Evolutionary conservation across 2,329 filamentous ascomycete genomes (phyloP).

Genomic region (Cercospora janseana): DNA sequence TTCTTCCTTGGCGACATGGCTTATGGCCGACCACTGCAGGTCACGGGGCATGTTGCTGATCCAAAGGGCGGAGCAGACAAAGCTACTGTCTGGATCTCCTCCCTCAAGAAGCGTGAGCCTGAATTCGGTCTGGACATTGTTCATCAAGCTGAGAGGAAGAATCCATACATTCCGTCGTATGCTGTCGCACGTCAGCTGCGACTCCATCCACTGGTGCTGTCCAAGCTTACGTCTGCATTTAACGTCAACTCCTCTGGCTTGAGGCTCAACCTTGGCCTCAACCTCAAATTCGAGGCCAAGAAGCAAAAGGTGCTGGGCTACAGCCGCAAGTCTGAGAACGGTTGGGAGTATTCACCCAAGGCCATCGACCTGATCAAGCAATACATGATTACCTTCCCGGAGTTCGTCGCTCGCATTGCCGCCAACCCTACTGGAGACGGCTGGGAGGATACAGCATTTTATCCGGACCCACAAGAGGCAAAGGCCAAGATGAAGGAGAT

Average conservation of each 20-base stretch:
- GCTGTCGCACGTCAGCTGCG: conserved; percentile 79
- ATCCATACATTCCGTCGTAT: conserved; percentile 81
- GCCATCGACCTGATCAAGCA: conserved; percentile 76
- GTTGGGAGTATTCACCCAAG: conserved; percentile 93
- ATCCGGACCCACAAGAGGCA: conserved; percentile 68
- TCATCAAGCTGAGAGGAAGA: conserved; percentile 63
- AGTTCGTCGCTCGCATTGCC: conserved; percentile 89
- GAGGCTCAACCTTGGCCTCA: conserved; percentile 86
- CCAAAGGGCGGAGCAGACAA: conserved; percentile 63
- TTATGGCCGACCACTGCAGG: conserved; percentile 85
- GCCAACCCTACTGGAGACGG: conserved; percentile 81
- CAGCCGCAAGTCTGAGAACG: conserved; percentile 77
- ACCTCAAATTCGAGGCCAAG: conserved; percentile 93
- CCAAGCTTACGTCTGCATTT: conserved; percentile 95
- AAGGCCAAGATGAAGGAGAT: conserved; percentile 88
- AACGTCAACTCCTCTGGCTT: conserved; percentile 77
- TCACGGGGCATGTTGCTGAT: conserved; percentile 62
- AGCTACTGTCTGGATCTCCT: conserved; percentile 74
- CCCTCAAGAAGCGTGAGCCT: conserved; percentile 67
- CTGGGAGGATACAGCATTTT: conserved; percentile 82
- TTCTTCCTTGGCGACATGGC: conserved; percentile 95
- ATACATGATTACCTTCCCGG: conserved; percentile 92
- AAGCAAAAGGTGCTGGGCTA: conserved; percentile 96
- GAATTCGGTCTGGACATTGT: conserved; percentile 81
- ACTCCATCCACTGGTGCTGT: conserved; percentile 82